These are phyloP conservation scores for Priceomyces medius DNA, from an alignment of 805 yeast genomes.

Conservation along the genomic window DNA sequence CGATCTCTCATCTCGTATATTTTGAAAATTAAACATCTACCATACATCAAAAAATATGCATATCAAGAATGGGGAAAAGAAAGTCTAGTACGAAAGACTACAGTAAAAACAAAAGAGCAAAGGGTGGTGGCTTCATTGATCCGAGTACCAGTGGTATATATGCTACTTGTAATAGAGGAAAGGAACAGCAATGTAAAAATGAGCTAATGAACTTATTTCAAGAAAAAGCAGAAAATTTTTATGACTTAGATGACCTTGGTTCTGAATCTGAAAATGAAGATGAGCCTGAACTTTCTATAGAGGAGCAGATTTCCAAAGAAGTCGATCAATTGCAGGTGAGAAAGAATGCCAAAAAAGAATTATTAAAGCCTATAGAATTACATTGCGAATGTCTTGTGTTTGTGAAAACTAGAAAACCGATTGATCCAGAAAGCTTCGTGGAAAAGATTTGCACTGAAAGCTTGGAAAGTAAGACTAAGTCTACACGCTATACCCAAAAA, in stretches of 20 bases:
- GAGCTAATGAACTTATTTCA: conserved; percentile 62
- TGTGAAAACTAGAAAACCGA: conserved; percentile 74
- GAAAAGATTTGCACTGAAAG: conserved; percentile 62
- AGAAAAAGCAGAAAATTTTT: conserved; percentile 37
- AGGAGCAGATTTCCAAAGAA: conserved; percentile 73
- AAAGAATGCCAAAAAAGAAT: conserved; percentile 41
- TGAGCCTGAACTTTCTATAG: conserved; percentile 53
- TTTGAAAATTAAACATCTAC: background rate
- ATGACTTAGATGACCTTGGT: conserved; percentile 19
- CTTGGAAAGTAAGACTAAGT: conserved; percentile 48
- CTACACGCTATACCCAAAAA: conserved; percentile 73
- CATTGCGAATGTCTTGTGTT: conserved; percentile 85
- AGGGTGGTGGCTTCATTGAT: conserved; percentile 58
- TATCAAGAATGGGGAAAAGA: conserved; percentile 28
- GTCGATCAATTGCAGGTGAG: conserved; percentile 56
- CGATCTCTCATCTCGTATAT: conserved; percentile 1
- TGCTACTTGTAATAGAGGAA: conserved; percentile 82
- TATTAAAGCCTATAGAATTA: conserved; percentile 59
- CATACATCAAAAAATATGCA: background rate
- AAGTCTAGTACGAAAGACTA: conserved; percentile 17
- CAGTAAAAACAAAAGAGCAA: conserved; percentile 41
- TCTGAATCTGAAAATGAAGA: conserved; percentile 31
- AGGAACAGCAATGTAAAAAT: conserved; percentile 73
- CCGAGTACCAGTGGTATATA: conserved; percentile 86
- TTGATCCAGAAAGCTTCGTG: conserved; percentile 75